A percentile compares a stretch with the other conserved stretches of the same genome.
Conservation (phyloP, 75 land plant genomes). For the Cryptomeria japonica region DNA sequence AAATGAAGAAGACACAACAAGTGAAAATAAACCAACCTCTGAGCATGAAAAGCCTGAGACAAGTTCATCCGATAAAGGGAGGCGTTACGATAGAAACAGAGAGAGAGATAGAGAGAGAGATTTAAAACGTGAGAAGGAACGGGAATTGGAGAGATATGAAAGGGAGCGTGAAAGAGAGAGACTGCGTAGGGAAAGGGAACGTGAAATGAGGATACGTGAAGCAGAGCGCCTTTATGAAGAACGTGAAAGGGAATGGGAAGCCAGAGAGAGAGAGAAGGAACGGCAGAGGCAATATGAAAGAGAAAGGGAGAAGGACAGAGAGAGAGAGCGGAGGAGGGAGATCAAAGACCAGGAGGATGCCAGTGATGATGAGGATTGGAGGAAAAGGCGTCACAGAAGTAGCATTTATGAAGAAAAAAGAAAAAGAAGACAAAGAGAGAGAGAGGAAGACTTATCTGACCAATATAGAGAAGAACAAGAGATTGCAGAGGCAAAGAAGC, state of each 20-base stretch:
- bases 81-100: conserved; percentile 54
- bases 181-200: conserved; percentile 74
- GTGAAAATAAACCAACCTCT: conserved; percentile 58
- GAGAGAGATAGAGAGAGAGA: conserved; percentile 76
- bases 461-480: conserved; percentile 82
- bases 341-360: conserved; percentile 78
- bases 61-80: conserved; percentile 73
- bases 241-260: conserved; percentile 89
- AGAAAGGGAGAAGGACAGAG: conserved; percentile 92
- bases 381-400: conserved; percentile 67
- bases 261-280: conserved; percentile 87
- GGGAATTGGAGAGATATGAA: conserved; percentile 85
- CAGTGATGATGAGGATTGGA: conserved; percentile 76
- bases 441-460: conserved; percentile 85
- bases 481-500: conserved; percentile 73
- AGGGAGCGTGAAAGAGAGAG: conserved; percentile 90
- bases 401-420: conserved; percentile 64
- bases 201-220: conserved; percentile 65
- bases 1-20: conserved; percentile 81
- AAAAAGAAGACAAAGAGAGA: conserved; percentile 70
- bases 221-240: conserved; percentile 80
- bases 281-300: conserved; percentile 77
- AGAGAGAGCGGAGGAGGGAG: conserved; percentile 67
- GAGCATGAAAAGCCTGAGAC: conserved; percentile 67
- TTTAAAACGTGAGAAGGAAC: conserved; percentile 74